These are phyloP conservation scores for Zopfochytrium polystomum DNA, from an alignment of 371 early-diverging fungal genomes.

Conservation along the genomic window DNA sequence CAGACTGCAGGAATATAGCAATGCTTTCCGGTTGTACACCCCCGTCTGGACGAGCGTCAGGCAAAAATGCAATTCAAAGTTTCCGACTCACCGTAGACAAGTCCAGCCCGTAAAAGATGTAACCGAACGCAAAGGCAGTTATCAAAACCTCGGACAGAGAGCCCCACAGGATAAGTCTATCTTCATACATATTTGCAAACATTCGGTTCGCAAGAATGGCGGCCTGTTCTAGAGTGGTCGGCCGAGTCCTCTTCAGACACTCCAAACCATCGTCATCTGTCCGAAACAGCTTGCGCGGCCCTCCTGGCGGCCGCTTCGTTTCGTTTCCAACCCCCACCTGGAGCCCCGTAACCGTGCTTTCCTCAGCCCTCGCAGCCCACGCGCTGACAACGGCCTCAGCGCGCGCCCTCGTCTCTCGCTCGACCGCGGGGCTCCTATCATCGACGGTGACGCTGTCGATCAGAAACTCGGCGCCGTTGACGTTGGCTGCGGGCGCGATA, in stretches of 20 bases:
- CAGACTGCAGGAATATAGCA: slow-evolving; percentile 24
- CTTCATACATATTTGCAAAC: slow-evolving; percentile 33
- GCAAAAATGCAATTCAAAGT: too few species aligned
- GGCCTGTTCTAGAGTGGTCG: slow-evolving; percentile 31
- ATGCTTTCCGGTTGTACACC: slow-evolving; percentile 35
- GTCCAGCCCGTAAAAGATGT: slow-evolving; percentile 30
- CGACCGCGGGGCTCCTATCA: slow-evolving; percentile 30
- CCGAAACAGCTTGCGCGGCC: too few species aligned
- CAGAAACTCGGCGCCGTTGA: too few species aligned
- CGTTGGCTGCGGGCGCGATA: slow-evolving; percentile 68
- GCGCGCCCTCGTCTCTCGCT: slow-evolving; percentile 13
- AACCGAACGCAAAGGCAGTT: slow-evolving; percentile 27
- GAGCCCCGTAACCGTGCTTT: too few species aligned
- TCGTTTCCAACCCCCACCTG: background rate
- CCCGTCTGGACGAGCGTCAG: slow-evolving; percentile 21
- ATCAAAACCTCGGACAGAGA: slow-evolving; percentile 31
- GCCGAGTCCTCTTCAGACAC: slow-evolving; percentile 6
- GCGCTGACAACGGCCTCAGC: slow-evolving; percentile 27
- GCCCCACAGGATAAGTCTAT: slow-evolving; percentile 39
- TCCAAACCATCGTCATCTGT: background rate
- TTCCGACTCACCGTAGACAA: too few species aligned
- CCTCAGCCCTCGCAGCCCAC: slow-evolving; percentile 23
- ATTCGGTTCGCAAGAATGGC: slow-evolving; percentile 26
- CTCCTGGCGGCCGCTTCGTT: background rate
- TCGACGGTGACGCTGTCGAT: slow-evolving; percentile 61